These are phyloP conservation scores for Ophiocordyceps camponoti-leonardi DNA, from an alignment of 2,329 filamentous ascomycete genomes.

Conservation along the genomic window DNA sequence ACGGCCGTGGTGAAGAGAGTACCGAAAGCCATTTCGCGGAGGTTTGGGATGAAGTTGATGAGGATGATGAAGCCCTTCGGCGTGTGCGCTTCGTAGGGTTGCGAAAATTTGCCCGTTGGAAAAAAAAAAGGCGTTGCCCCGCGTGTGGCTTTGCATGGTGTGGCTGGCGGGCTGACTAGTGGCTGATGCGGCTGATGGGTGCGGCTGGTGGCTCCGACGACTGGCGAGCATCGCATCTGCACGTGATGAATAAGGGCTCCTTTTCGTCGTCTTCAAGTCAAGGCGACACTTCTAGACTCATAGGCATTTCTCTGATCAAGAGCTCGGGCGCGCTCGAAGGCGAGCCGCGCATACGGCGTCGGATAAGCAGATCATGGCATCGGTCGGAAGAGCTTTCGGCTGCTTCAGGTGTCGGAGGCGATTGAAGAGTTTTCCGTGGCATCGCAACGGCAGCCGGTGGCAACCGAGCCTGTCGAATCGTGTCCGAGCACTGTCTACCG, in stretches of 20 bases:
- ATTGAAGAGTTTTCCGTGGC: slow-evolving; percentile 12
- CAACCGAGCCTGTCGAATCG: slow-evolving; percentile 8
- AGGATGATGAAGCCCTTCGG: not conserved
- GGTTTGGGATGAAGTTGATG: not conserved
- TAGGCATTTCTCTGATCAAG: not conserved
- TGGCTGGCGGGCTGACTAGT: not conserved
- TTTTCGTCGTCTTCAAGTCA: not conserved
- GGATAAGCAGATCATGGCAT: slow-evolving; percentile 16
- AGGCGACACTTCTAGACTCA: not conserved
- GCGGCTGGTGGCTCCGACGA: not conserved
- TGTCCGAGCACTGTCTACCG: slow-evolving; percentile 9
- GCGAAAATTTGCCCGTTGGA: slow-evolving; percentile 16
- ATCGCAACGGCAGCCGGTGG: slow-evolving; percentile 8
- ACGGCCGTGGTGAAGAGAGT: slow-evolving; percentile 87
- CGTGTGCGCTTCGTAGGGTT: not conserved
- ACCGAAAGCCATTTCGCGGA: slow-evolving; percentile 78
- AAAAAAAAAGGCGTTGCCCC: slow-evolving; percentile 13
- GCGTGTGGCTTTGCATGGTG: slow-evolving; percentile 9
- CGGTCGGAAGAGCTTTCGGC: slow-evolving; percentile 16
- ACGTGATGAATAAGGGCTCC: slow-evolving; percentile 6
- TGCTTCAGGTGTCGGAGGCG: slow-evolving; percentile 17
- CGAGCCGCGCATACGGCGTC: slow-evolving; percentile 7
- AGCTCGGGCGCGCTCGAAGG: not conserved
- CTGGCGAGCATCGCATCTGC: slow-evolving; percentile 5
- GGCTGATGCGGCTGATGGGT: not conserved